These are phyloP conservation scores for Apiotrichum sp. DNA, from an alignment of 1,284 basidiomycete genomes.

Conservation along the genomic window DNA sequence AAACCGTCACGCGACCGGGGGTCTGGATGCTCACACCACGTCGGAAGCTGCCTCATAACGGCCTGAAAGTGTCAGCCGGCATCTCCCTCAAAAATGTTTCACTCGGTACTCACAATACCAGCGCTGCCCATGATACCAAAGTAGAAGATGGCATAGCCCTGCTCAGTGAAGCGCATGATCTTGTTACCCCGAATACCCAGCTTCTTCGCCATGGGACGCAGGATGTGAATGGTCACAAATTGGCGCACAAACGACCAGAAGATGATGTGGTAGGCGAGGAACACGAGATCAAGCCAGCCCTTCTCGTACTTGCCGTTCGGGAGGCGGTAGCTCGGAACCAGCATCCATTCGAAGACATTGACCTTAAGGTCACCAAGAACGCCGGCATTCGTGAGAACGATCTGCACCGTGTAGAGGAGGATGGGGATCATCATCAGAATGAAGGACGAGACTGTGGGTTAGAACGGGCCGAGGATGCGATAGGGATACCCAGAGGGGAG, in stretches of 20 bases:
- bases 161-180: constrained; percentile 79
- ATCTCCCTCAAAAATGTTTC: background rate
- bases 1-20: too few species aligned
- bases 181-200: constrained; percentile 64
- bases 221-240: constrained; percentile 62
- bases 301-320: constrained; percentile 63
- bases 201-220: constrained; percentile 62
- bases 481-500: too few species aligned
- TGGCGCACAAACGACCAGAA: constrained; percentile 91
- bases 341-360: constrained; percentile 71
- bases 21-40: constrained; percentile 57
- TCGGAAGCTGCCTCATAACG: constrained; percentile 80
- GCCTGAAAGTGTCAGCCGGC: constrained; percentile 49
- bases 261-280: constrained; percentile 80
- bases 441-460: constrained; percentile 57
- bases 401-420: constrained; percentile 68
- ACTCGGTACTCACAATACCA: constrained; percentile 62
- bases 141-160: constrained; percentile 79
- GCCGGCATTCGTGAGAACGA: constrained; percentile 46
- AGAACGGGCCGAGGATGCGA: background rate
- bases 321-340: constrained; percentile 68
- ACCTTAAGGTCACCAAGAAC: constrained; percentile 46
- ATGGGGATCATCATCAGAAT: constrained; percentile 67
- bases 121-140: constrained; percentile 64
- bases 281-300: constrained; percentile 69